Base-by-base conservation (phyloP, 1,284 basidiomycete genomes). In the Fomitopsis pinicola region DNA sequence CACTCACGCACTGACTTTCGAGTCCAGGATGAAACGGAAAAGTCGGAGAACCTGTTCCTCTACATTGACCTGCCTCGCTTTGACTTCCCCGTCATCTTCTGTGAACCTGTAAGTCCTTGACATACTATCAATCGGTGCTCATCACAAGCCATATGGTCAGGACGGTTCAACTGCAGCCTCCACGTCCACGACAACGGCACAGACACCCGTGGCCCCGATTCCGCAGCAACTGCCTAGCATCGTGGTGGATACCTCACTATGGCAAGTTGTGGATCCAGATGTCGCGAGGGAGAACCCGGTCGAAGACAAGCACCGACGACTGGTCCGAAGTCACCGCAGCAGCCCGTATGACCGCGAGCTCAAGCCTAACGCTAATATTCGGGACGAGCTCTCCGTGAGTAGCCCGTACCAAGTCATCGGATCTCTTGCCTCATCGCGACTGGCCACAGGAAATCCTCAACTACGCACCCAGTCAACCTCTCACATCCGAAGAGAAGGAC, bases 41-140 rank as follows among this genome's bases (percentile, higher is more conserved):
- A 94, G 72, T 96, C 94, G 0, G 86, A 95, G 62, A 91, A 93
- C 67, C 78, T 97, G 28, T 98, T 94, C 70, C 82, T 99, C 5
- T 98, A 98, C 72, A 88, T 99, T 52, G 97, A 99, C 75, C 74
- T 99, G 42, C 97, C 97, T 0, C 85, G 94, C n/a, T 99, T 98
- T 70, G 97, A 98, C 72, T 96, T 98, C 71, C 97, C 97, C 0
- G 89, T 99, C n/a, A 90, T 99, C 53, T 99, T 92, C 73, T 93
- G 90, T 63, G 97, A 98, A 76, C 85, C 89, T 10, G 92, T 89
- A 67, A 62, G 83, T 74, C 4, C 42, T 48, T 22, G 58, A 62
- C 10, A 59, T 38, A 38, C 64, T 46, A 59, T 54, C 17, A 6
- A 15, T 5, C 42, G 26, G 3, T 19, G 15, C 4, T 30, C 3